Conservation (phyloP, 768 basidiomycete species). For the Mycena olivaceomarginata region DNA sequence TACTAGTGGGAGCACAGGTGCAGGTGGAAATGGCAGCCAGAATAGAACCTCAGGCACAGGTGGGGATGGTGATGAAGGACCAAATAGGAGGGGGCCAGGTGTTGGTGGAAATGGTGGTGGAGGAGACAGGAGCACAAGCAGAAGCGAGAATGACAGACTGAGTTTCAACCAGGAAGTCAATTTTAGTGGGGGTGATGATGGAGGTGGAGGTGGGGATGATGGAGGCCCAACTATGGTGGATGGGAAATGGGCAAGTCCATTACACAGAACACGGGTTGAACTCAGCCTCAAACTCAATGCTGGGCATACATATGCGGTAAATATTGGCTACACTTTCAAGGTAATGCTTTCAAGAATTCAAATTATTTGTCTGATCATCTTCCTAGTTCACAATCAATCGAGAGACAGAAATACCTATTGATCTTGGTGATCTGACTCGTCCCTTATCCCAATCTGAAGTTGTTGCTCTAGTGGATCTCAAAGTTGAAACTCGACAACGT, state of each 20-base stretch:
- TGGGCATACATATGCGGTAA: background rate
- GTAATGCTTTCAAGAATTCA: background rate
- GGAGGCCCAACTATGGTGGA: background rate
- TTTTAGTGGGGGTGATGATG: background rate
- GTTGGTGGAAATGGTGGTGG: background rate
- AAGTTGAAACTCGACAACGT: constrained; percentile 13
- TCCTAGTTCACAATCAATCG: constrained; percentile 1
- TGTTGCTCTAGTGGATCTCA: constrained; percentile 22
- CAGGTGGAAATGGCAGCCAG: background rate
- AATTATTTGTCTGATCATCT: background rate
- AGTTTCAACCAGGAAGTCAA: background rate
- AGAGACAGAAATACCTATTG: background rate
- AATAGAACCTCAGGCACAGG: background rate
- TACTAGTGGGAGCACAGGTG: background rate
- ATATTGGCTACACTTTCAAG: constrained; percentile 7
- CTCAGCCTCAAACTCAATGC: constrained; percentile 8
- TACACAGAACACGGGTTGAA: background rate
- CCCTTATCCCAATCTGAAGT: constrained; percentile 19
- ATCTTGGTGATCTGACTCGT: background rate
- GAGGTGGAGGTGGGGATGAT: constrained; percentile 10
- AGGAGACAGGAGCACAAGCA: too few species aligned
- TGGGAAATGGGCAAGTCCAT: constrained; percentile 8
- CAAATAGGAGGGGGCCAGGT: too few species aligned
- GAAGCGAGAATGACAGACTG: too few species aligned
- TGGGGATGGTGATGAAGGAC: constrained; percentile 6